Base-by-base conservation (phyloP, 148 eudicot genomes). In the Nepenthes mirabilis region DNA sequence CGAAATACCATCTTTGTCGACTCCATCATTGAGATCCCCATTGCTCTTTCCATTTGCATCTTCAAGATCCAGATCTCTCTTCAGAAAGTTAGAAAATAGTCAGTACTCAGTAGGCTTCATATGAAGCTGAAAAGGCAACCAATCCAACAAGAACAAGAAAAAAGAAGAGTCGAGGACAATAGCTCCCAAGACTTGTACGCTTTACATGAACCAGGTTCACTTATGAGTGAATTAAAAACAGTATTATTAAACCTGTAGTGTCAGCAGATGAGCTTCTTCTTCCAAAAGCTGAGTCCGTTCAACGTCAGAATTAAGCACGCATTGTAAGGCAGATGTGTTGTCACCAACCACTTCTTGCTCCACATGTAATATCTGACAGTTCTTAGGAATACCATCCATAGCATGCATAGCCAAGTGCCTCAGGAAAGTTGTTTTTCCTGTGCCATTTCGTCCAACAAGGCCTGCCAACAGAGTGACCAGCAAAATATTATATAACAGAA, bases 321-420 rank as follows among this genome's bases (percentile, higher is more conserved):
- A 89, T 67, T 94, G 95, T 82, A 94, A 73, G 52, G 95, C 99
- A 45, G 83, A 65, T 66, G 89, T 84, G 60, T 77, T 77, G 75
- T 94, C 99, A 33, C 99, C 99, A 65, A 67, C 89, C 56, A 94
- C 99, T 78, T 94, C 99, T 71, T 94, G 99, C 83, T 94, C 99
- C 55, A 94, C 99, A 52, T 94, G 99, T 60, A 94, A 68, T 60
- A 94, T 94, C 72, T 89, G 97, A 72, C 99, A 94, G 68, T 86
- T 94, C 67, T 74, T 86, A 55, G 99, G 99, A 68, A 86, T 94
- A 35, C 99, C 99, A 35, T 86, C 93, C 69, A 94, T 89, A n/a
- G 97, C 85, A 76, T 94, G 96, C 85, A 94, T 70, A 56, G 97
- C 97, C 79, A 94, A 74, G 74, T 84, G 77, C 75, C 99, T 79